Conservation (phyloP, 352 stramenopile genomes). For the Globisporangium carolinianum region DNA sequence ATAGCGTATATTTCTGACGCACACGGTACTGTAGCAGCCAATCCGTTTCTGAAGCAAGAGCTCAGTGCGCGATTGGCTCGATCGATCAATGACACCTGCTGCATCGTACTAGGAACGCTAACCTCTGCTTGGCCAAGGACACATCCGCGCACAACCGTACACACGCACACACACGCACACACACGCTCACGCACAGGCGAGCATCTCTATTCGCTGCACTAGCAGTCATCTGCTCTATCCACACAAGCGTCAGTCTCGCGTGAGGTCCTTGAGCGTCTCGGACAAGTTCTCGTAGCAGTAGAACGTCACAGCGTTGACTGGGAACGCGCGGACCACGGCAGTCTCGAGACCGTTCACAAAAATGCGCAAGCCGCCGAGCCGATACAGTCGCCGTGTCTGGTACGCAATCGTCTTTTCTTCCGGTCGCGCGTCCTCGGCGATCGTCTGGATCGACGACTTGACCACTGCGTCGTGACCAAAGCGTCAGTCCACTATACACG, state of each 20-base stretch:
- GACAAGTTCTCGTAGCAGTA: conserved; percentile 81
- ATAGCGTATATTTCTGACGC: too few species aligned
- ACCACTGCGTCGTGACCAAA: conserved; percentile 33
- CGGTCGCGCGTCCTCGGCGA: conserved; percentile 41
- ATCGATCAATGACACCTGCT: too few species aligned
- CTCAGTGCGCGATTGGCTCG: too few species aligned
- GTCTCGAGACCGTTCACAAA: conserved; percentile 78
- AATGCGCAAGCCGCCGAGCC: conserved; percentile 51
- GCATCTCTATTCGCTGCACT: neutral
- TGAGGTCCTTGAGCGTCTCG: conserved; percentile 52
- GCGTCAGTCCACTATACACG: neutral
- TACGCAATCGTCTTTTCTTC: conserved; percentile 69
- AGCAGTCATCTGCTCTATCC: neutral
- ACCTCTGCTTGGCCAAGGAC: too few species aligned
- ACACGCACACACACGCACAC: too few species aligned
- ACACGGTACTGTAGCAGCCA: too few species aligned
- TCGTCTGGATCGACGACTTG: conserved; percentile 82
- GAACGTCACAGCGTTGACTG: conserved; percentile 82
- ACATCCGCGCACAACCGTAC: too few species aligned
- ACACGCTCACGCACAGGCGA: too few species aligned
- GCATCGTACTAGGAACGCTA: too few species aligned
- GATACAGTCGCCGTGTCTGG: conserved; percentile 60
- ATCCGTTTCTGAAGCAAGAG: too few species aligned
- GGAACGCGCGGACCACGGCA: conserved; percentile 74
- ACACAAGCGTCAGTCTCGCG: conserved; percentile 10